Conservation (phyloP, 495 filamentous ascomycete genomes). For the Talaromyces adpressus region DNA sequence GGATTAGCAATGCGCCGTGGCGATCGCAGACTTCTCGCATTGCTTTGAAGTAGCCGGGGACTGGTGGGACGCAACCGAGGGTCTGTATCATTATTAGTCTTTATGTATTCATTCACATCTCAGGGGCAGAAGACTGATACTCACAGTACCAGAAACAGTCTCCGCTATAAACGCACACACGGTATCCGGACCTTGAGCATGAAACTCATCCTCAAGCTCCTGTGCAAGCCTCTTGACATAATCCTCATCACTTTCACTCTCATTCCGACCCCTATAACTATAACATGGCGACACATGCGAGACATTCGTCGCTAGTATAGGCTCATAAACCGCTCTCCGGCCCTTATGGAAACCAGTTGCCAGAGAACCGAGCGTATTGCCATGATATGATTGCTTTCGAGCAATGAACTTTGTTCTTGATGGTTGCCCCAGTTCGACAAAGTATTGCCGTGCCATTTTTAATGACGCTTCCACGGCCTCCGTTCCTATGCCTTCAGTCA, state of each 20-base stretch:
- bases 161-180: conserved; percentile 76
- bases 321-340: conserved; percentile 54
- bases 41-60: conserved; percentile 56
- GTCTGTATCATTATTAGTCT: conserved; percentile 15
- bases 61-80: conserved; percentile 55
- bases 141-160: conserved; percentile 52
- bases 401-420: conserved; percentile 50
- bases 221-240: conserved; percentile 52
- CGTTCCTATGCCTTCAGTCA: conserved; percentile 17
- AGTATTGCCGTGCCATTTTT: conserved; percentile 44
- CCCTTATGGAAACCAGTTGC: conserved; percentile 54
- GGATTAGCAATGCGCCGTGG: conserved; percentile 59
- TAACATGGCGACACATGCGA: conserved; percentile 60
- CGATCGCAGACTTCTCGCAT: conserved; percentile 56
- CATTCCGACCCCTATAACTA: conserved; percentile 44
- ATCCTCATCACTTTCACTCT: conserved; percentile 25
- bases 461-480: conserved; percentile 56
- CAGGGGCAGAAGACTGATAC: conserved; percentile 6
- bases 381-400: conserved; percentile 60
- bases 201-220: conserved; percentile 71
- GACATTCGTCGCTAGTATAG: conserved; percentile 50
- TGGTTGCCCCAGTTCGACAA: conserved; percentile 25
- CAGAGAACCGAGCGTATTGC: conserved; percentile 61
- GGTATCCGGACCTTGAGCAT: conserved; percentile 57
- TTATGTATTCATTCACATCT: neutral